These are phyloP conservation scores for Oidiodendron maius DNA, from an alignment of 495 filamentous ascomycete genomes.

Conservation along the genomic window DNA sequence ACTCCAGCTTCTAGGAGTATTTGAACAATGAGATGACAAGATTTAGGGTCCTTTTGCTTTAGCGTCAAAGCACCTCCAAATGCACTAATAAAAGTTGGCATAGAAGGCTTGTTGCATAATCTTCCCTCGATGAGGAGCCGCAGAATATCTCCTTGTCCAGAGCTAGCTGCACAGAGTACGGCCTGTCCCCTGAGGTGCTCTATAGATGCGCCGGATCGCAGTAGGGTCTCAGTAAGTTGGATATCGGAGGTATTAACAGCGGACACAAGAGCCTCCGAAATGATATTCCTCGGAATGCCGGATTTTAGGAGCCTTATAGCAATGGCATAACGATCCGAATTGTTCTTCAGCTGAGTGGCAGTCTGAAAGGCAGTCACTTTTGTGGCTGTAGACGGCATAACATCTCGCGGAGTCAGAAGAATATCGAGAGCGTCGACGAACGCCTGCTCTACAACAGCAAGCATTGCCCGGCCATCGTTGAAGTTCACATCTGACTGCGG, in stretches of 20 bases:
- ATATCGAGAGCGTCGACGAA: not conserved
- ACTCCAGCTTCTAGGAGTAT: constrained; percentile 4
- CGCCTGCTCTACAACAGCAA: not conserved
- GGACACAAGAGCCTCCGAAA: not conserved
- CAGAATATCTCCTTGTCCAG: not conserved
- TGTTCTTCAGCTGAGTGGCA: not conserved
- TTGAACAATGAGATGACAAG: not conserved
- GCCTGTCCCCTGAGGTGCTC: not conserved
- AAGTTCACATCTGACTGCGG: constrained; percentile 2
- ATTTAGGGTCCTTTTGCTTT: not conserved
- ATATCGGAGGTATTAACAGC: not conserved
- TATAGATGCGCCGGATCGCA: not conserved
- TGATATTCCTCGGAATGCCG: not conserved
- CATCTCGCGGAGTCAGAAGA: not conserved
- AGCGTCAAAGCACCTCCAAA: not conserved
- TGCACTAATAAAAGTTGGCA: not conserved
- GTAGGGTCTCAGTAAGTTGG: not conserved
- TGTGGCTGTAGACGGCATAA: not conserved
- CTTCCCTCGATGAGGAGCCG: not conserved
- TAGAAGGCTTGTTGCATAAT: not conserved
- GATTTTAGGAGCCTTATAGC: not conserved
- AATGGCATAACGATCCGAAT: not conserved
- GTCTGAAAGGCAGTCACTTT: not conserved
- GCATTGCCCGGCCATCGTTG: not conserved
- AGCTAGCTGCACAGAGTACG: not conserved